Base-by-base conservation (phyloP, 371 early-diverging fungal genomes). In the Sporodiniella umbellata region DNA sequence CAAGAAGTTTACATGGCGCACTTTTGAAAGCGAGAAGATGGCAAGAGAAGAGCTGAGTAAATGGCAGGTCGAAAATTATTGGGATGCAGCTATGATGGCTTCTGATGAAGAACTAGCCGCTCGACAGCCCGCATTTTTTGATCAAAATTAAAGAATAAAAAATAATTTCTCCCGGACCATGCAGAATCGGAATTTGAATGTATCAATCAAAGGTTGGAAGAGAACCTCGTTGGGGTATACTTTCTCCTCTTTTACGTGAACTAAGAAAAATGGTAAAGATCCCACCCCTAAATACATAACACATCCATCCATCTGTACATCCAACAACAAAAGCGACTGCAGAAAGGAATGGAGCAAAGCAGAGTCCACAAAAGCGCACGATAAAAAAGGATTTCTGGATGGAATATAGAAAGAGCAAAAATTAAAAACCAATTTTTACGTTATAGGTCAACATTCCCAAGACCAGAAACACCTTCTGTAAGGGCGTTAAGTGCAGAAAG, bases 371-470 rank as follows among this genome's bases (percentile, higher is more conserved):
- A n/a, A n/a, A n/a, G n/a, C n/a, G n/a, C n/a, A n/a, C n/a, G n/a
- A n/a, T n/a, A n/a, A n/a, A n/a, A n/a, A n/a, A n/a, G n/a, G n/a
- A n/a, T n/a, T 37, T 46, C 17, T 23, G 43, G 38, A 44, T 43
- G 25, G 17, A 31, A 25, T 14, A 33, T 26, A 19, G 21, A 21
- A 28, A 21, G 33, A 37, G 18, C 23, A 45, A 48, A 17, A 38
- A 39, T 37, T 45, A 15, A 40, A 21, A 8, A 39, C 21, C 8
- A 31, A 38, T 31, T 39, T 42, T 14, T 61, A n/a, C n/a, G n/a
- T n/a, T n/a, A n/a, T n/a, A 89, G 98, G 98, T 97, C 77, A 96
- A 96, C 87, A 86, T 95, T 62, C 98, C 98, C 75, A 97, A 97
- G 87, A 91, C 93, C 79, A 81, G 95, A 59, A 95, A 94, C 82